phyloP scores from a whole-genome alignment of 495 filamentous ascomycete species.

The Aspergillus heteromorphus region DNA sequence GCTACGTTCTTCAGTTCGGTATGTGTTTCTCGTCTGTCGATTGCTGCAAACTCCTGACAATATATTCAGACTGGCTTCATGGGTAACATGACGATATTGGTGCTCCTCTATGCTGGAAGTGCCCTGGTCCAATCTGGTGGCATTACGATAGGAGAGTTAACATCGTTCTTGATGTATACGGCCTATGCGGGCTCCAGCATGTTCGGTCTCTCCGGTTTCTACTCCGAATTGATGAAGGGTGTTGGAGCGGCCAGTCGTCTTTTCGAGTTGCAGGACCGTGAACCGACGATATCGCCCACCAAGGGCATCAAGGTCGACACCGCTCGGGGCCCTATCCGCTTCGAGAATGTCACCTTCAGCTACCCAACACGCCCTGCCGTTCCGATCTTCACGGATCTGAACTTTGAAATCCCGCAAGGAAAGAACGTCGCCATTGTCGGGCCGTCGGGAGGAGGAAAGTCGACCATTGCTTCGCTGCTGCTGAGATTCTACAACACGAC shows the following conservation, averaged over 20 bases:
- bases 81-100: slow-evolving; percentile 92
- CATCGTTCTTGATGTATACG: slow-evolving; percentile 98
- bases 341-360: slow-evolving; percentile 77
- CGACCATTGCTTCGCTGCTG: slow-evolving; percentile 82
- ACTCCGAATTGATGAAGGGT: slow-evolving; percentile 98
- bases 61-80: slow-evolving; percentile 64
- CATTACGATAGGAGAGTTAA: slow-evolving; percentile 86
- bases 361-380: slow-evolving; percentile 91
- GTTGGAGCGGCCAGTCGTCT: slow-evolving; percentile 91
- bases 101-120: slow-evolving; percentile 86
- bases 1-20: slow-evolving; percentile 84
- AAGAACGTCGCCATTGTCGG: slow-evolving; percentile 95
- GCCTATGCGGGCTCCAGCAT: slow-evolving; percentile 87
- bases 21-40: slow-evolving; percentile 20
- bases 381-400: slow-evolving; percentile 79
- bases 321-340: slow-evolving; percentile 80
- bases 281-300: slow-evolving; percentile 80
- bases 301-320: slow-evolving; percentile 69
- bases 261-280: slow-evolving; percentile 92
- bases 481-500: slow-evolving; percentile 88
- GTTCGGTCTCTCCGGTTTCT: slow-evolving; percentile 91
- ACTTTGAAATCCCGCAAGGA: slow-evolving; percentile 87
- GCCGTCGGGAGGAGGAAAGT: slow-evolving; percentile 91
- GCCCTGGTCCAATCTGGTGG: slow-evolving; percentile 79
- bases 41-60: slow-evolving; percentile 11